These are phyloP conservation scores for Linum lewisii DNA, from an alignment of 345 rosid genomes.

Conservation along the genomic window DNA sequence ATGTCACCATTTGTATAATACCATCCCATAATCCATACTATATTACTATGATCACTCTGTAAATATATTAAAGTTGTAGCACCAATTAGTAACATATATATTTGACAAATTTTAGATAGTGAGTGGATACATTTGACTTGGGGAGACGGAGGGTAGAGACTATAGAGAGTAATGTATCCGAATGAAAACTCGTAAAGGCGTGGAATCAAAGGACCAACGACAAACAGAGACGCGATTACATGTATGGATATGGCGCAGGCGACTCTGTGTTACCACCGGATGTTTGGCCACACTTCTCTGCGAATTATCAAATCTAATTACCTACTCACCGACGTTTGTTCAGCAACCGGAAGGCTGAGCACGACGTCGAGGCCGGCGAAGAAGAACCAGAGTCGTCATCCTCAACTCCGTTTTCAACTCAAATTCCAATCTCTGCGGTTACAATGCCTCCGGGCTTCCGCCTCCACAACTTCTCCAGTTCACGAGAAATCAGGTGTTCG, in stretches of 20 bases:
- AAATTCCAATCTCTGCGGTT: neutral
- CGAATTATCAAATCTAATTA: neutral
- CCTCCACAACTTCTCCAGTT: neutral
- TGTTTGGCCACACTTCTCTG: neutral
- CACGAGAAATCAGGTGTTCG: constrained; percentile 12
- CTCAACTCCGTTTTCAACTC: neutral
- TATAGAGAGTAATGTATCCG: no score
- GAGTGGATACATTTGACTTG: no score
- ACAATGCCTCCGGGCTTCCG: no score
- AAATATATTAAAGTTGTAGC: no score
- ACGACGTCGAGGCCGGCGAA: neutral
- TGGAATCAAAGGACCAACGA: neutral
- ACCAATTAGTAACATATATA: no score
- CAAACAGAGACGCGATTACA: neutral
- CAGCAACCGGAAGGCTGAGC: neutral
- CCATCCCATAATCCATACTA: no score
- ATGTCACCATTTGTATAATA: no score
- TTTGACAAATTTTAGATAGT: no score
- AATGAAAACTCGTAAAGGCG: neutral
- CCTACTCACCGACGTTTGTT: neutral
- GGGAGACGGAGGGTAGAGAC: neutral
- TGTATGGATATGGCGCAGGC: neutral
- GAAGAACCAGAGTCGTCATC: neutral
- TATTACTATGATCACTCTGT: no score
- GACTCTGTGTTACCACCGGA: neutral